phyloP scores from a whole-genome alignment of 495 filamentous ascomycete genomes.

The Annulohypoxylon moriforme region DNA sequence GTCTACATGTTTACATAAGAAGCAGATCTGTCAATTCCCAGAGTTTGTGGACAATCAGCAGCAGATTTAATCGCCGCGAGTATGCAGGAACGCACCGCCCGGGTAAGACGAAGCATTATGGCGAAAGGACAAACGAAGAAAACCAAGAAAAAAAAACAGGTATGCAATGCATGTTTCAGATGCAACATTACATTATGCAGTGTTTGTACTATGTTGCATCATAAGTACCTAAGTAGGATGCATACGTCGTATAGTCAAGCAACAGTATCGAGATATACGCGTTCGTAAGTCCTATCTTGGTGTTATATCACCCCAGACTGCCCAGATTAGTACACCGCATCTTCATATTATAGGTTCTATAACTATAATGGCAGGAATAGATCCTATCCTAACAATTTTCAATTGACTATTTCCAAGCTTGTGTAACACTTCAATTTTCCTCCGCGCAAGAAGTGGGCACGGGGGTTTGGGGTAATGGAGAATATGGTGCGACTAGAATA shows the following conservation, averaged over 20 bases:
- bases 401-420: background rate
- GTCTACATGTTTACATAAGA: constrained; percentile 13
- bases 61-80: background rate
- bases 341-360: constrained; percentile 3
- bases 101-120: constrained; percentile 30
- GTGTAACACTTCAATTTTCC: constrained; percentile 11
- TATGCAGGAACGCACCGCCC: constrained; percentile 36
- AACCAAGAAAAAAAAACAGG: background rate
- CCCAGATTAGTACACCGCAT: constrained; percentile 18
- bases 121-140: constrained; percentile 7
- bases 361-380: background rate
- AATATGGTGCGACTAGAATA: constrained; percentile 12
- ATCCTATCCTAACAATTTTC: background rate
- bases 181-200: constrained; percentile 38
- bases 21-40: constrained; percentile 14
- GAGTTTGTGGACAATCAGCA: constrained; percentile 7
- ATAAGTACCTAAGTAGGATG: constrained; percentile 16
- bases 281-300: background rate
- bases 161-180: constrained; percentile 31
- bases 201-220: constrained; percentile 25
- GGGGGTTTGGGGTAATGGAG: background rate
- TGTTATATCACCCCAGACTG: constrained; percentile 28
- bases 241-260: constrained; percentile 35
- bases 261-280: constrained; percentile 20
- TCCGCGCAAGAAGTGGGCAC: background rate